Base-by-base conservation (phyloP, 2,329 filamentous ascomycete species). In the Botrytis tulipae region DNA sequence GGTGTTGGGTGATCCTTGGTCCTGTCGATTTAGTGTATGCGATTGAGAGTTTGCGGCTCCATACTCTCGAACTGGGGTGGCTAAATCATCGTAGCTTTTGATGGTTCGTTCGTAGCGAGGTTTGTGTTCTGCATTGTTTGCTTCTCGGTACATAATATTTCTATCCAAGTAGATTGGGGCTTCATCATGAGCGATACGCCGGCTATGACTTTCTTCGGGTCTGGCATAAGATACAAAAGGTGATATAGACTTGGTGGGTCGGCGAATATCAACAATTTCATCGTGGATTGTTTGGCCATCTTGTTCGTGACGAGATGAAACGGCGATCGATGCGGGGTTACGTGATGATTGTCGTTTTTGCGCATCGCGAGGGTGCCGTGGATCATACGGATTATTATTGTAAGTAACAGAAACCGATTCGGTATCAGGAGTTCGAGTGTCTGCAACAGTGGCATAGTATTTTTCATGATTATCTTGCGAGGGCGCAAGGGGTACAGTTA, bases 391-490 rank as follows among this genome's bases (percentile, higher is more conserved):
- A 10, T 74, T 75, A 74, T 66, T 76, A 46, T 76, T 77, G 46
- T 76, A 76, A 42, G 71, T 71, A 14, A 68, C 63, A 71, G 69
- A 77, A 8, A 46, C 67, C 37, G 70, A 25, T 22, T 75, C 74
- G 18, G 73, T 72, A 42, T 75, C 73, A 12, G 73, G 71, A 44
- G 75, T 70, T 57, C 67, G 72, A 3, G 65, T 67, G 44, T 70
- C 74, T 42, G 75, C 73, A 44, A 60, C 44, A 12, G 60, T 73
- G 35, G 74, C 68, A 57, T 81, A 81, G 65, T 80, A 81, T 63
- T 78, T 80, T 8, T 78, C 76, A 73, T 80, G 79, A 54, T 79
- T 80, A 48, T 80, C 79, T 72, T 77, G 75, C 29, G 79, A 80
- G 14, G 79, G 78, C 51, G 75, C 76, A 48, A 80, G 79, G 25